Conservation (phyloP, 2,329 filamentous ascomycete species). For the Colletotrichum sojae region DNA sequence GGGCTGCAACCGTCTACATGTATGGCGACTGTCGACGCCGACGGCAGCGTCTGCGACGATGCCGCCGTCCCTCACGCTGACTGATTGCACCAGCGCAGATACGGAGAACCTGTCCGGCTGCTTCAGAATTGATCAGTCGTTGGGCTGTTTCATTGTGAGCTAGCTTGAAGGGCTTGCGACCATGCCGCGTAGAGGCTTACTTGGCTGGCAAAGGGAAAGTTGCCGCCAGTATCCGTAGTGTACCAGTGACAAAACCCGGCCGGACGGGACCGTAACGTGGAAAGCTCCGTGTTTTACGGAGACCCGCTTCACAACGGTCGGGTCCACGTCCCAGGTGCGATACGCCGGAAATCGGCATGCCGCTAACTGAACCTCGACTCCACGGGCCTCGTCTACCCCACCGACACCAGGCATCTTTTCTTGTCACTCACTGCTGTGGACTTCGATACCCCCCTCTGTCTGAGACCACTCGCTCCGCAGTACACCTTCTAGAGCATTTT, state of each 20-base stretch:
- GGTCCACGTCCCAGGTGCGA: constrained; percentile 17
- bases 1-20: constrained; percentile 21
- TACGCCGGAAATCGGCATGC: constrained; percentile 33
- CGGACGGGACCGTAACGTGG: constrained; percentile 30
- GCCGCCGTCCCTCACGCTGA: neutral
- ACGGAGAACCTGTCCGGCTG: neutral
- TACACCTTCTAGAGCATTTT: constrained; percentile 25
- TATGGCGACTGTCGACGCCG: neutral
- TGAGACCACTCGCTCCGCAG: constrained; percentile 15
- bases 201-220: constrained; percentile 1
- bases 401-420: constrained; percentile 7
- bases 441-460: neutral
- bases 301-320: constrained; percentile 24
- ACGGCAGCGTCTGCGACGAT: constrained; percentile 10
- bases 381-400: constrained; percentile 5
- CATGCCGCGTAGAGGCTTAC: constrained; percentile 12
- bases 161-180: neutral
- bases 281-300: constrained; percentile 35
- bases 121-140: neutral
- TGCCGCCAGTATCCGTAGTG: neutral
- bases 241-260: neutral
- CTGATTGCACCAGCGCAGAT: neutral
- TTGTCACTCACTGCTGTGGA: neutral
- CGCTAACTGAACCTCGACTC: constrained; percentile 23
- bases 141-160: neutral